phyloP scores from a whole-genome alignment of 192 early-diverging fungal genomes.

The Rhizoclosmatium globosum region DNA sequence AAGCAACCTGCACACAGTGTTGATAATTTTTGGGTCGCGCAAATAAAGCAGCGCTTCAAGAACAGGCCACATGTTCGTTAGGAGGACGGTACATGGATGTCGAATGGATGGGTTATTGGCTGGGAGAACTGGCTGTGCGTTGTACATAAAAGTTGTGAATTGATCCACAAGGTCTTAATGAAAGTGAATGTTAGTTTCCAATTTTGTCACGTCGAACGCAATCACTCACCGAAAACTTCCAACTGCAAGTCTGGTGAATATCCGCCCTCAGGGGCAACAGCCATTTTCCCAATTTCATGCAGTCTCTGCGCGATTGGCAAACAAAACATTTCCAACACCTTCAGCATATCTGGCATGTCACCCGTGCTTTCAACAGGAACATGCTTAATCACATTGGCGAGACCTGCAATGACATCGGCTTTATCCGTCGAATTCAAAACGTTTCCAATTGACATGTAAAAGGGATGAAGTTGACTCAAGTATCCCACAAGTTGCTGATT shows the following conservation, averaged over 20 bases:
- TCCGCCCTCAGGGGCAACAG: slow-evolving; percentile 42
- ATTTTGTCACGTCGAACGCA: no score
- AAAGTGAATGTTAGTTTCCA: neutral
- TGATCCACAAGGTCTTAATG: slow-evolving; percentile 61
- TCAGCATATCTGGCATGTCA: slow-evolving; percentile 49
- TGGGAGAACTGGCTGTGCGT: slow-evolving; percentile 56
- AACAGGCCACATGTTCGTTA: slow-evolving; percentile 79
- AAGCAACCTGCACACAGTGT: slow-evolving; percentile 65
- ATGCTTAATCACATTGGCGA: slow-evolving; percentile 87
- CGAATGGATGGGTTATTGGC: slow-evolving; percentile 41
- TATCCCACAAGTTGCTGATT: slow-evolving; percentile 75
- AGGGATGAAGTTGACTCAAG: slow-evolving; percentile 80
- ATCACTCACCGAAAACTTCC: slow-evolving; percentile 31
- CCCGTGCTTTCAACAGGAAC: slow-evolving; percentile 61
- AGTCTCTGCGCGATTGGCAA: slow-evolving; percentile 76
- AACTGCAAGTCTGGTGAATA: slow-evolving; percentile 45
- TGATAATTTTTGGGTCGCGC: slow-evolving; percentile 55
- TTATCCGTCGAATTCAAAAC: slow-evolving; percentile 74
- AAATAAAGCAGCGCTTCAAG: slow-evolving; percentile 64
- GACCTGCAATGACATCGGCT: slow-evolving; percentile 84
- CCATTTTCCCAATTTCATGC: slow-evolving; percentile 61
- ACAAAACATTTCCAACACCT: slow-evolving; percentile 77
- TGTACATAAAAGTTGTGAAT: slow-evolving; percentile 68
- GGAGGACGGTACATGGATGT: slow-evolving; percentile 73
- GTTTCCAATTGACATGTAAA: slow-evolving; percentile 77